phyloP scores from a whole-genome alignment of 768 basidiomycete species.

The Clavaria fumosa region DNA sequence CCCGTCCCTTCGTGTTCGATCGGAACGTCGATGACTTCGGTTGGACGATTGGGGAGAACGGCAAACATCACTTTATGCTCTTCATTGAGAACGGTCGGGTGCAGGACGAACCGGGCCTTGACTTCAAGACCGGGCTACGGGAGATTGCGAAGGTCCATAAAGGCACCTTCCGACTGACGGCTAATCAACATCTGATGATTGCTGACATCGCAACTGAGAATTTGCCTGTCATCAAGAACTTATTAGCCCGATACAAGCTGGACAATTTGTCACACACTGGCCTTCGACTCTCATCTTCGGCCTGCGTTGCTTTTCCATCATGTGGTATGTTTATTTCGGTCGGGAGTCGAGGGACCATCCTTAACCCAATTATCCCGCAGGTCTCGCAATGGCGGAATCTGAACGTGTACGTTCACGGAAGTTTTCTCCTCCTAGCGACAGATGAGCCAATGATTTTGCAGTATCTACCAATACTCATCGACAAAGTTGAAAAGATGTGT shows the following conservation, averaged over 20 bases:
- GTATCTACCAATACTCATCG: constrained; percentile 86
- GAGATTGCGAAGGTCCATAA: constrained; percentile 93
- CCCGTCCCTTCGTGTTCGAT: constrained; percentile 67
- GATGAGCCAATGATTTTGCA: constrained; percentile 15
- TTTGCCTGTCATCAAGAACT: constrained; percentile 55
- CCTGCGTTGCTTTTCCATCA: constrained; percentile 96
- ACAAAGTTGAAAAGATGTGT: constrained; percentile 90
- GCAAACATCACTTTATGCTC: constrained; percentile 79
- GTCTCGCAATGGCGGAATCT: constrained; percentile 36
- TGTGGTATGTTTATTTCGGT: constrained; percentile 41
- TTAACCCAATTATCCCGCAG: constrained; percentile 2
- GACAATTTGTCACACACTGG: constrained; percentile 74
- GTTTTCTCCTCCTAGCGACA: neutral
- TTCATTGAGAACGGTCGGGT: constrained; percentile 98
- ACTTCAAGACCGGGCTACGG: constrained; percentile 84
- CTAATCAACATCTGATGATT: constrained; percentile 88
- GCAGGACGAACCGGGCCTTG: constrained; percentile 79
- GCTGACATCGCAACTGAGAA: constrained; percentile 69
- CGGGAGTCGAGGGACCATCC: constrained; percentile 3
- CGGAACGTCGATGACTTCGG: constrained; percentile 90
- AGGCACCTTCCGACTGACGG: constrained; percentile 83
- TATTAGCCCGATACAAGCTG: constrained; percentile 75
- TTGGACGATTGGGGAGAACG: constrained; percentile 80
- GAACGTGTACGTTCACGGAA: constrained; percentile 28
- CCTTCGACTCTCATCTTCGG: constrained; percentile 77